Base-by-base conservation (phyloP, 169 alveolate genomes). In the Plasmodium vivax region DNA sequence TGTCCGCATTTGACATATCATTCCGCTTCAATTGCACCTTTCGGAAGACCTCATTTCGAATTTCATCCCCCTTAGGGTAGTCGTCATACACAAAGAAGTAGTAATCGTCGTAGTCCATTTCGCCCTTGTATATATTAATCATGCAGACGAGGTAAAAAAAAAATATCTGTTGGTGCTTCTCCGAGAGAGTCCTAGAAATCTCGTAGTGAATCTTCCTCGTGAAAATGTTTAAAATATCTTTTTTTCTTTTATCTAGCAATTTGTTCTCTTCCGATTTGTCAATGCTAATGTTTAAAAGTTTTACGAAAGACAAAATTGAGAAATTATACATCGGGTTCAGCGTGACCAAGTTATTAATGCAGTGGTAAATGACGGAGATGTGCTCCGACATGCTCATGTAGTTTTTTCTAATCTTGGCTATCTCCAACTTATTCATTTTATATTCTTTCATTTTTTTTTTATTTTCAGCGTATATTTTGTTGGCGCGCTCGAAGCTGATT, bases 391-490 rank as follows among this genome's bases (percentile, higher is more conserved):
- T 80, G 73, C 90, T 90, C 32, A 90, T 90, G 51, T 90, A 90
- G 23, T 90, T 90, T 27, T 90, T 71, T 27, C 94, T 90, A 5
- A 90, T 90, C 80, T 90, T 90, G 19, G 51, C 79, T 41, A 90
- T 90, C 62, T 90, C 94, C 19, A 80, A 80, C 74, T 90, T 90
- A 74, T 90, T 90, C n/a, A 90, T 90, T 80, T 90, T 90, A 45
- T 79, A 90, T n/a, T 90, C 94, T 90, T 90, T 90, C 81, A 90
- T 90, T 90, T 90, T 90, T 90, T 90, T 90, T 58, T 90, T 74
- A 90, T 90, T 90, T 90, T 90, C 83, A 8, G 41, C 73, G 51
- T 62, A 90, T 19, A 90, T 45, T 16, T 90, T 80, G n/a, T 90
- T 90, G 1, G 94, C 91, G 58, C 68, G 80, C 51, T 90, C 91